These are phyloP conservation scores for Cyberlindnera maclurae DNA, from an alignment of 805 yeast species.

Conservation along the genomic window DNA sequence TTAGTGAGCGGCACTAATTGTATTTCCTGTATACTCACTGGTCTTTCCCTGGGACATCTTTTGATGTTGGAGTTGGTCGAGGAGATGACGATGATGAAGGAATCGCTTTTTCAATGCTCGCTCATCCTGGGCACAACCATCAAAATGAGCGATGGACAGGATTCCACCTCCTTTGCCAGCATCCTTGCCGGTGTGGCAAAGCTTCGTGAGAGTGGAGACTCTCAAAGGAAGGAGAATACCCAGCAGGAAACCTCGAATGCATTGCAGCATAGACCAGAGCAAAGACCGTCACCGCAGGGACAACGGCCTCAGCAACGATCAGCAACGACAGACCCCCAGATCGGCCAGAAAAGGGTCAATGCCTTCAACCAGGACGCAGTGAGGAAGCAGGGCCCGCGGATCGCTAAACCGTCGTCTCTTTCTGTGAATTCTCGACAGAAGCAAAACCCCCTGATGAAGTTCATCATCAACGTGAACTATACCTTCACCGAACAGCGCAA, in stretches of 20 bases:
- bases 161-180: slow-evolving; percentile 62
- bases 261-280: neutral
- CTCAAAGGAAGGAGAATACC: slow-evolving; percentile 1
- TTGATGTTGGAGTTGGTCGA: no score
- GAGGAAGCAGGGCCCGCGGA: slow-evolving; percentile 8
- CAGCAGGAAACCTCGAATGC: slow-evolving; percentile 2
- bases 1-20: neutral
- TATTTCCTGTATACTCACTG: slow-evolving; percentile 2
- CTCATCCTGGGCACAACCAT: neutral
- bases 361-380: slow-evolving; percentile 18
- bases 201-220: slow-evolving; percentile 27
- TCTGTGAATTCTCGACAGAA: slow-evolving; percentile 60
- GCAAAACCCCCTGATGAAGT: slow-evolving; percentile 62
- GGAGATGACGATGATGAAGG: no score
- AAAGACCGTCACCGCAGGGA: neutral
- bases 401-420: slow-evolving; percentile 27
- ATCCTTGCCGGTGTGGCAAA: slow-evolving; percentile 63
- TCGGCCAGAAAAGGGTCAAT: slow-evolving; percentile 16
- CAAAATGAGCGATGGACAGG: slow-evolving; percentile 15
- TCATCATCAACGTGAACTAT: slow-evolving; percentile 49
- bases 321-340: slow-evolving; percentile 2
- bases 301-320: neutral
- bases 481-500: slow-evolving; percentile 37
- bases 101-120: neutral
- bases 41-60: slow-evolving; percentile 10